Conservation (phyloP, 2,329 filamentous ascomycete species). For the Pseudogymnoascus sp. region DNA sequence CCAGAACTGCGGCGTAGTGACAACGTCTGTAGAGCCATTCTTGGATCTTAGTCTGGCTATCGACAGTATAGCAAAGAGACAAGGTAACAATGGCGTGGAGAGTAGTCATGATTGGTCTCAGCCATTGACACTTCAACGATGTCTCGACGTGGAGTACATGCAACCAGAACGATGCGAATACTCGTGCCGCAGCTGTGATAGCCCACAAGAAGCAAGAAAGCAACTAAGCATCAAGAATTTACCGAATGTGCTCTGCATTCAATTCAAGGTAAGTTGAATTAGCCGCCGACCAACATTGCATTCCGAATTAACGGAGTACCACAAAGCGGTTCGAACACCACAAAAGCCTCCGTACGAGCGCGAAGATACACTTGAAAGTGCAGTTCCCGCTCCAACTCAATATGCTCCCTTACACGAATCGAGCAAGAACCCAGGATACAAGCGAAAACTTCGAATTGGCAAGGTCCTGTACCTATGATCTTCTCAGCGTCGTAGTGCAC, state of each 20-base stretch:
- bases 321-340: constrained; percentile 64
- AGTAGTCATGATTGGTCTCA: constrained; percentile 32
- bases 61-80: constrained; percentile 48
- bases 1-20: constrained; percentile 75
- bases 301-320: background rate
- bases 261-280: constrained; percentile 63
- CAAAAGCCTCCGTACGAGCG: constrained; percentile 59
- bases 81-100: constrained; percentile 35
- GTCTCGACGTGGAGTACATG: constrained; percentile 79
- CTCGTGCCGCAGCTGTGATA: constrained; percentile 72
- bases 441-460: constrained; percentile 48
- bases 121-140: constrained; percentile 57
- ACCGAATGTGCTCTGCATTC: constrained; percentile 83
- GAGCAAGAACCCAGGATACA: constrained; percentile 43
- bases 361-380: constrained; percentile 82
- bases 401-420: constrained; percentile 81
- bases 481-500: constrained; percentile 85
- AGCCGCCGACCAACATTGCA: background rate
- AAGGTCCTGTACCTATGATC: constrained; percentile 70
- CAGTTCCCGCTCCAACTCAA: constrained; percentile 81
- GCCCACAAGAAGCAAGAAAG: constrained; percentile 70
- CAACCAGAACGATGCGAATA: constrained; percentile 84
- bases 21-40: constrained; percentile 78
- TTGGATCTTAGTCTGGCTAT: constrained; percentile 84
- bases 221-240: constrained; percentile 76